Percentiles rank a stretch among this genome's conserved stretches.
Evolutionary conservation across 75 land plant species (phyloP).

Genomic region (Azolla pinnata): DNA sequence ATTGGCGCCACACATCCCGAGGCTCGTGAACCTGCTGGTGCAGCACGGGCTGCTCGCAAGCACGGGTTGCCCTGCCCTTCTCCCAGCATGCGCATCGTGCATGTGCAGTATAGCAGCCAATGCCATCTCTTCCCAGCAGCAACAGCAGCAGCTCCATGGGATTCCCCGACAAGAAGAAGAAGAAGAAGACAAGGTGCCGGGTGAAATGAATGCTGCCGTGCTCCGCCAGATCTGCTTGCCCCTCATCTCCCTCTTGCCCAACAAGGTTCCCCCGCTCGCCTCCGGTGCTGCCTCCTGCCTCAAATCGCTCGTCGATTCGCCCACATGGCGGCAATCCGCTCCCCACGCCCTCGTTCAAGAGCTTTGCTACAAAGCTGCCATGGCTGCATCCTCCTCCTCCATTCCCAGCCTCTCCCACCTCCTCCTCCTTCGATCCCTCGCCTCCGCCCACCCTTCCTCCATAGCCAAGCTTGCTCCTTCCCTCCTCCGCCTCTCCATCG

Average conservation of each 20-base stretch:
- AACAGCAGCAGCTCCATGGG: neutral
- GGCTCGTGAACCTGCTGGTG: neutral
- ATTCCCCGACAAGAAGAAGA: neutral
- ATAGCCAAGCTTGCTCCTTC: neutral
- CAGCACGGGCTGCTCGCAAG: constrained; percentile 1
- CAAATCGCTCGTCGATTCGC: neutral
- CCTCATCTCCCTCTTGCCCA: neutral
- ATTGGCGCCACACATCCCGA: neutral
- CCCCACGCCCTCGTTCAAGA: neutral
- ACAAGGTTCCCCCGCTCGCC: constrained; percentile 2
- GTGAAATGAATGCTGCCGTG: too few relatives aligned
- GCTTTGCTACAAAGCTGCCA: constrained; percentile 1
- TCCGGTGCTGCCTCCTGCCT: constrained; percentile 1
- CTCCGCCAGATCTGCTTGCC: constrained; percentile 1
- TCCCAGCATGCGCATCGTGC: neutral
- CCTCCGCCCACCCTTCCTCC: neutral
- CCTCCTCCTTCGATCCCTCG: neutral
- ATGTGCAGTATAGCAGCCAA: neutral
- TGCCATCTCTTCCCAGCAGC: neutral
- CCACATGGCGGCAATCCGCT: neutral
- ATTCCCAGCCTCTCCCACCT: neutral
- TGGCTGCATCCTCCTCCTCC: neutral
- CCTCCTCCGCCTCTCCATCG: neutral
- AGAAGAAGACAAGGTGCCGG: too few relatives aligned
- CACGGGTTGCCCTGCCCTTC: neutral